A percentile compares a stretch with the other conserved stretches of the same genome.
phyloP scores from a whole-genome alignment of 169 alveolate species.

The Cryptosporidium sp. region DNA sequence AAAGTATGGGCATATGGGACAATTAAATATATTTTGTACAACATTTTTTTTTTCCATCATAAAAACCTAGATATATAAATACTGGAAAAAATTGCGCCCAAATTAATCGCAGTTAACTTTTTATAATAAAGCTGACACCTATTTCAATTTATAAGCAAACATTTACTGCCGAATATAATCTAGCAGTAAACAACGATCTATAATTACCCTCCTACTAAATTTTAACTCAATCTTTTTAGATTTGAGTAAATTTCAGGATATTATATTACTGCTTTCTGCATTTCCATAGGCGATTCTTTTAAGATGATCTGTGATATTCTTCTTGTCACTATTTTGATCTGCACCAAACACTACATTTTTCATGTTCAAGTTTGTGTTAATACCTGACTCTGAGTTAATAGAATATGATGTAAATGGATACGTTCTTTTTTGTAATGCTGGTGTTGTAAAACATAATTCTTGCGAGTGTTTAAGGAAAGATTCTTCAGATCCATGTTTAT shows the following conservation, averaged over 20 bases:
- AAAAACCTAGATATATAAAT: background rate
- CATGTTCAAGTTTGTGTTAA: background rate
- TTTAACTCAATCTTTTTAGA: background rate
- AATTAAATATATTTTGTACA: slow-evolving; percentile 54
- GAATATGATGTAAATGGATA: background rate
- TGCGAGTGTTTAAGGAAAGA: background rate
- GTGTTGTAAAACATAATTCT: slow-evolving; percentile 46
- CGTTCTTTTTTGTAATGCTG: slow-evolving; percentile 26
- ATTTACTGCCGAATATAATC: background rate
- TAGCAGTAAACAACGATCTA: background rate
- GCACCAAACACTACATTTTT: background rate
- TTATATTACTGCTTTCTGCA: background rate
- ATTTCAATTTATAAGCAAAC: background rate
- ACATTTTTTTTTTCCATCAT: slow-evolving; percentile 28
- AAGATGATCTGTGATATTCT: background rate
- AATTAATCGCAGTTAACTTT: background rate
- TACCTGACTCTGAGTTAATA: background rate
- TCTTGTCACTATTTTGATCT: background rate
- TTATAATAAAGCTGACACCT: background rate
- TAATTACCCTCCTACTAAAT: background rate
- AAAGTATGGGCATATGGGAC: slow-evolving; percentile 20
- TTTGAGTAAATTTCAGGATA: background rate
- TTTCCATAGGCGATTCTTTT: background rate
- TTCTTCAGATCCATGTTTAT: background rate
- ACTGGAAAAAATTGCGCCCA: background rate